Evolutionary conservation across 129 eudicot genomes (phyloP), one percentile per base, ranked within the genome.

Genomic region (Arctium minus): DNA sequence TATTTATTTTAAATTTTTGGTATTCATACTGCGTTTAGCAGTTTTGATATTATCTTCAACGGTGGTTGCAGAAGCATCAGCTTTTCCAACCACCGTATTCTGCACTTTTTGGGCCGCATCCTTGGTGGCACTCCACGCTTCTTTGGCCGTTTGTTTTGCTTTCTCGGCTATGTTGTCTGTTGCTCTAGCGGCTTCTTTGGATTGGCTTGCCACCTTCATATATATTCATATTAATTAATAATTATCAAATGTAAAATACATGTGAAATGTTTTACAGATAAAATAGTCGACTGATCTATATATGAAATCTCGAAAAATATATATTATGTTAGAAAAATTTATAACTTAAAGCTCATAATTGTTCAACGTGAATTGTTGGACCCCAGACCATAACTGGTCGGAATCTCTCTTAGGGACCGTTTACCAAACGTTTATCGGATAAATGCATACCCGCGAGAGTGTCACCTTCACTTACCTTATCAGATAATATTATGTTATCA

Each of bases 51-150:
- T 80, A 11, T 85, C 87, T 46, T 88, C 88, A 3, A 88, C 76
- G 1, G 81, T 15, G 2, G 53, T 72, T 35, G 88, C 84, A 73
- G 94, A 8, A 3, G 86, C 90, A 70, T 90, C 92, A 12, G 89
- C 97, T 64, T 89, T 88, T 64, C 86, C 89, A 1, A 73, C 82
- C 65, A 90, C 91, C 11, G 88, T 82, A 17, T 89, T 90, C 37
- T 92, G 88, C 33, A 90, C 86, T 72, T 92, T 92, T 36, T 89
- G 80, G 13, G 97, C 86, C 7, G 89, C 89, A 53, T 92, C 93
- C 75, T 88, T 94, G 2, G 91, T 91, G 13, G 92, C 74, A 15
- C 68, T 88, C 97, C 98, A 94, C 30, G 98, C 97, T 31, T 85
- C 92, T 68, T 89, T 82, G 4, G 93, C 97, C 0, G 92, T 85